phyloP scores from a whole-genome alignment of 441 rosid genomes.

The Monsonia emarginata region DNA sequence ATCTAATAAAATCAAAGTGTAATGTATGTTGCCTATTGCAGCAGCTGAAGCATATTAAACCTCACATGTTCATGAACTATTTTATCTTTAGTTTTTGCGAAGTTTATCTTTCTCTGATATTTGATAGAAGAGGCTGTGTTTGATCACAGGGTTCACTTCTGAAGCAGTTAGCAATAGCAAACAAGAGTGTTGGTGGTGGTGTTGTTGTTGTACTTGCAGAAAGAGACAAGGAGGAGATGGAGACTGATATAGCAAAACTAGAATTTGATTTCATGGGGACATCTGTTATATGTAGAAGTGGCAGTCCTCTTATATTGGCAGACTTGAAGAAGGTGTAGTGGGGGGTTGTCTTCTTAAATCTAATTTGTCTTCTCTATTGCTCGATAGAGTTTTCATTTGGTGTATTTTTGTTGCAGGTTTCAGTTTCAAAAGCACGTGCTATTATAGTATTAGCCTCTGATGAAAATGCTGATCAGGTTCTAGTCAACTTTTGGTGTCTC shows the following conservation, averaged over 20 bases:
- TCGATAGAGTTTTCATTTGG: conserved; percentile 1
- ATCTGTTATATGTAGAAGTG: conserved; percentile 86
- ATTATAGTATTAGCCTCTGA: conserved; percentile 76
- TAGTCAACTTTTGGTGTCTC: conserved; percentile 15
- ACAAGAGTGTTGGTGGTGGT: conserved; percentile 84
- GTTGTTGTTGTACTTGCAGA: conserved; percentile 78
- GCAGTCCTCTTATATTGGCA: conserved; percentile 80
- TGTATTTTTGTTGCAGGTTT: conserved; percentile 42
- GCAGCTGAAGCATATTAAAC: not conserved
- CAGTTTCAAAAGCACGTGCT: conserved; percentile 87
- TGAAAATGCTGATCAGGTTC: conserved; percentile 93
- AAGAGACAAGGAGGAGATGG: conserved; percentile 95
- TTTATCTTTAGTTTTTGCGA: too few species aligned
- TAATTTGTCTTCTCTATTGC: not conserved
- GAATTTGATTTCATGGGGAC: conserved; percentile 92
- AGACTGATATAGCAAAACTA: conserved; percentile 71
- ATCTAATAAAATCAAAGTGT: too few species aligned
- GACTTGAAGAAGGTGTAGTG: conserved; percentile 66
- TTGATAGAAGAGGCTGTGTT: conserved; percentile 8
- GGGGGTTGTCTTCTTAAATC: not conserved
- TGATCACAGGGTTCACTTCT: conserved; percentile 71
- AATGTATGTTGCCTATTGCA: not conserved
- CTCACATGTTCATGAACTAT: not conserved
- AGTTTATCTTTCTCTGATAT: too few species aligned
- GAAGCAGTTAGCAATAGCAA: conserved; percentile 90